Evolutionary conservation across 352 stramenopile species (phyloP).

Genomic region (Thraustotheca clavata): DNA sequence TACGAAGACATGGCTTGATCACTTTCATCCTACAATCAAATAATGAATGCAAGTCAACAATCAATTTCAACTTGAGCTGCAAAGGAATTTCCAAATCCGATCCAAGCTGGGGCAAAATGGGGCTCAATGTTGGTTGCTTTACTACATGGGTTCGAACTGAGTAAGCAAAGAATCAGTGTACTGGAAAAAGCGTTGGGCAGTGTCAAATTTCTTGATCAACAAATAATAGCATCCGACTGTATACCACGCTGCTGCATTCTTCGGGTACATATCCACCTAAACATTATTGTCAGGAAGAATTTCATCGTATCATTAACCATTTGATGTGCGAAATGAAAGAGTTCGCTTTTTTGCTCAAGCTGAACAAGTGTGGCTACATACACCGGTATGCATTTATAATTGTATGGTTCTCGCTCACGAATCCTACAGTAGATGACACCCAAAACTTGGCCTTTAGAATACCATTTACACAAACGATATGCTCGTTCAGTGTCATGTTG

Average conservation of each 20-base stretch:
- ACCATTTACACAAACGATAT: constrained; percentile 72
- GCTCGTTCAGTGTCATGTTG: constrained; percentile 78
- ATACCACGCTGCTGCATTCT: constrained; percentile 91
- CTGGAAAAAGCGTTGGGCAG: constrained; percentile 95
- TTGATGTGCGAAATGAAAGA: constrained; percentile 95
- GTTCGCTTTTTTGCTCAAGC: constrained; percentile 87
- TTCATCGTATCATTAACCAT: constrained; percentile 43
- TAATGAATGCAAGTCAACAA: neutral
- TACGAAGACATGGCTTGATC: constrained; percentile 97
- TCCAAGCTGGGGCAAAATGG: constrained; percentile 93
- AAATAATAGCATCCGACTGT: constrained; percentile 96
- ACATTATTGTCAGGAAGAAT: neutral
- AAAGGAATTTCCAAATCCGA: constrained; percentile 96
- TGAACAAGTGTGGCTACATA: constrained; percentile 88
- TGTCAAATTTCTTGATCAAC: constrained; percentile 89
- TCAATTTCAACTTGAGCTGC: constrained; percentile 53
- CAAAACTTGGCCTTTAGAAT: neutral
- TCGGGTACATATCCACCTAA: constrained; percentile 91
- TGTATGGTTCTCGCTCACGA: constrained; percentile 64
- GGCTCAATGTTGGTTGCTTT: constrained; percentile 88
- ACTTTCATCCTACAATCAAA: constrained; percentile 78
- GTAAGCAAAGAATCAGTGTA: constrained; percentile 22
- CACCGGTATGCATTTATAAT: constrained; percentile 69
- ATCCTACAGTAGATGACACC: constrained; percentile 37
- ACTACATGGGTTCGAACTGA: constrained; percentile 26